Evolutionary conservation across 73 alveolate genomes (phyloP).

Genomic region (Paramecium sonneborni): DNA sequence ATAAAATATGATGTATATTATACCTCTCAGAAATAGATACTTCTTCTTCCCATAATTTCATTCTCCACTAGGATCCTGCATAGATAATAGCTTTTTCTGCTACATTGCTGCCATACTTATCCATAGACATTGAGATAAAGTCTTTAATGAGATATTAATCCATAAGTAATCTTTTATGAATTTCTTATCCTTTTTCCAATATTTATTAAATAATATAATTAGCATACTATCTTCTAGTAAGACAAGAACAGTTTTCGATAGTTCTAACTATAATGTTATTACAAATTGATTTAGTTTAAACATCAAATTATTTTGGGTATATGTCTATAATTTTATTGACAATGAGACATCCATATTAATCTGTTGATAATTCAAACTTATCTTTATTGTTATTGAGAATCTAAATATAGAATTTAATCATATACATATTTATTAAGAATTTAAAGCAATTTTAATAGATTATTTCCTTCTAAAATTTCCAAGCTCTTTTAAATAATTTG

Average conservation of each 20-base stretch:
- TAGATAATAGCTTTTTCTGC: conserved; percentile 63
- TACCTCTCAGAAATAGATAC: conserved; percentile 56
- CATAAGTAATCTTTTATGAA: conserved; percentile 48
- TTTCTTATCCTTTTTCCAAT: conserved; percentile 60
- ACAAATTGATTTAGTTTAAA: neutral
- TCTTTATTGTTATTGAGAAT: conserved; percentile 10
- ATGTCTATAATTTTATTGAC: conserved; percentile 60
- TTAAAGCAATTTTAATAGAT: neutral
- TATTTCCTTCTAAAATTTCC: conserved; percentile 56
- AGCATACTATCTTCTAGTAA: conserved; percentile 63
- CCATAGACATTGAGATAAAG: conserved; percentile 64
- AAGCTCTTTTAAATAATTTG: conserved; percentile 50
- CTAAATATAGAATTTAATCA: neutral
- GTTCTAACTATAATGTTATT: conserved; percentile 49
- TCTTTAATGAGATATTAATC: conserved; percentile 46
- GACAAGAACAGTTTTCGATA: conserved; percentile 51
- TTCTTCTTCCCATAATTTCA: conserved; percentile 45
- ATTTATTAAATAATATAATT: conserved; percentile 58
- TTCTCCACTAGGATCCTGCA: conserved; percentile 50
- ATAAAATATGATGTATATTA: neutral
- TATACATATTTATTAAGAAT: conserved; percentile 23
- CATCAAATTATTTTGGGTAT: conserved; percentile 4
- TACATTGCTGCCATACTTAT: conserved; percentile 67
- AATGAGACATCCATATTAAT: conserved; percentile 63
- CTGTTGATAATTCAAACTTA: conserved; percentile 56